Base-by-base conservation (phyloP, 768 basidiomycete genomes). In the Zangia roseola region DNA sequence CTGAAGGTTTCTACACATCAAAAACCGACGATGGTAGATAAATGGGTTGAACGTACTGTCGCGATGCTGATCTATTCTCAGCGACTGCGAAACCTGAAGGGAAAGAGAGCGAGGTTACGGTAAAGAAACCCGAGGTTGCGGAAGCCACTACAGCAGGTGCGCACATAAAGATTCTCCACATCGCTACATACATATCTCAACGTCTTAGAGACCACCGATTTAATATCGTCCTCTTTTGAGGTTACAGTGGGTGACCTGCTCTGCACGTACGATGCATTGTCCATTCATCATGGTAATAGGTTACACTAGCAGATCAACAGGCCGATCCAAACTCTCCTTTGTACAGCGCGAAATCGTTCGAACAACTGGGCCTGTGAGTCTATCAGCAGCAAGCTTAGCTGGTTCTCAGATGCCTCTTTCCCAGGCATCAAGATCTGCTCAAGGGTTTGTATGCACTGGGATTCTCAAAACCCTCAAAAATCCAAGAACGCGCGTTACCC, bases 401-500 rank as follows among this genome's bases (percentile, higher is more conserved):
- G 6, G 3, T 44, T 31, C 30, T 61, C 30, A 64, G n/a, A 25
- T 6, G 30, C 37, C 23, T 6, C 25, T 45, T 48, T 36, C 24
- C n/a, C 40, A 95, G 92, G 40, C 83, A 90, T 62, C 75, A 82
- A 39, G 91, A 97, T 66, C 78, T 98, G 31, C 79, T 97, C 51
- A 94, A 94, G 69, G 97, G 95, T 19, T 78, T 98, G 26, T 97
- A 92, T 64, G 86, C 88, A 38, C 88, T 97, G 82, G 91, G 91
- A 19, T 99, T 98, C 70, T 88, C 91, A 44, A 97, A 94, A 69
- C 97, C 97, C 8, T 97, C 94, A 26, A 98, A 98, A 73, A 98
- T 99, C 56, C 97, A 99, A 73, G 95, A 97, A 74, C 85, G 89
- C 54, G 97, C 97, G 17, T 74, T 98, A 7, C 97, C 97, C 2